phyloP scores from a whole-genome alignment of 768 basidiomycete species.

The Roridomyces roridus region DNA sequence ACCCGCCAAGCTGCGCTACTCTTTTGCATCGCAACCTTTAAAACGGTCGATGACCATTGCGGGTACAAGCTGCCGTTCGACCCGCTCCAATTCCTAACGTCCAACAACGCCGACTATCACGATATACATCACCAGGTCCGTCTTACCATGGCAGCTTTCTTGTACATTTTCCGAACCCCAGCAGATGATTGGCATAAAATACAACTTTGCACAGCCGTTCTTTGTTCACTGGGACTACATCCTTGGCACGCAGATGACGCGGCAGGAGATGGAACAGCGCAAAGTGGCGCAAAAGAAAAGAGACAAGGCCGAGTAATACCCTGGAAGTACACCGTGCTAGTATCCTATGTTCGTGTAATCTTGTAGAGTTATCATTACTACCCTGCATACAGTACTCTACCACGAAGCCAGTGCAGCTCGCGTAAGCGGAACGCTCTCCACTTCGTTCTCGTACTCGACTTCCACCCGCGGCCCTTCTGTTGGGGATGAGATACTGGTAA shows the following conservation, averaged over 20 bases:
- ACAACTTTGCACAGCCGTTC: slow-evolving; percentile 95
- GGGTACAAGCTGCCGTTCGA: slow-evolving; percentile 92
- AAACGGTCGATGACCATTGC: slow-evolving; percentile 96
- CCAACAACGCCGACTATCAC: slow-evolving; percentile 96
- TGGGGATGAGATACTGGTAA: neutral
- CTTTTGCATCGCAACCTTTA: slow-evolving; percentile 83
- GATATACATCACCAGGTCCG: slow-evolving; percentile 96
- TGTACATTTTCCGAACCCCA: slow-evolving; percentile 1
- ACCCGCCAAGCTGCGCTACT: slow-evolving; percentile 85
- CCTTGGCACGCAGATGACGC: slow-evolving; percentile 84
- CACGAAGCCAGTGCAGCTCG: slow-evolving; percentile 59
- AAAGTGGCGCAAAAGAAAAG: slow-evolving; percentile 33
- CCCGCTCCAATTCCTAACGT: slow-evolving; percentile 83
- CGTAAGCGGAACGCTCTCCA: slow-evolving; percentile 67
- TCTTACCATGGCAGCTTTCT: neutral
- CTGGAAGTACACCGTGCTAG: neutral
- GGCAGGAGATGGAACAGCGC: slow-evolving; percentile 65
- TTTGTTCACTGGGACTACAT: slow-evolving; percentile 93
- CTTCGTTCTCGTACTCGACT: slow-evolving; percentile 96
- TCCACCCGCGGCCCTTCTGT: slow-evolving; percentile 84
- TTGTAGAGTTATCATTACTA: slow-evolving; percentile 12
- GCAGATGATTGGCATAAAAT: slow-evolving; percentile 86
- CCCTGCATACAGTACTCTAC: slow-evolving; percentile 40
- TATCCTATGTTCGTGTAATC: neutral
- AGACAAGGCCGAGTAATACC: slow-evolving; percentile 36